Percentiles rank a stretch among this genome's conserved stretches.
Conservation (phyloP, 2,329 filamentous ascomycete species). For the Hysterium pulicare region DNA sequence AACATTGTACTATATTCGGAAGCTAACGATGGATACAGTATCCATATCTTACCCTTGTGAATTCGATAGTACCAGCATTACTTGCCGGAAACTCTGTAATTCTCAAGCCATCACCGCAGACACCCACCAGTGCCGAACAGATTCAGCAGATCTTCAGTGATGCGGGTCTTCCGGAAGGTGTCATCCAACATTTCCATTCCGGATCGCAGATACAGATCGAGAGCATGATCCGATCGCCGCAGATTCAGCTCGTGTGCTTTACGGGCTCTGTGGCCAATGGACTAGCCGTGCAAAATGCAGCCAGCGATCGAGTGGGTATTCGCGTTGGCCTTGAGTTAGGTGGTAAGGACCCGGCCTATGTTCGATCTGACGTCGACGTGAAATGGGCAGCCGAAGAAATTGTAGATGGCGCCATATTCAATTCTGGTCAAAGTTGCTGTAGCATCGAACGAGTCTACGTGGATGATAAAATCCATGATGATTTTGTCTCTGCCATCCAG, state of each 20-base stretch:
- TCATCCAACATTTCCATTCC: slow-evolving; percentile 90
- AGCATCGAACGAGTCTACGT: slow-evolving; percentile 91
- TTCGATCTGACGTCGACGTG: slow-evolving; percentile 80
- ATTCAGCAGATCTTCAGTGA: slow-evolving; percentile 71
- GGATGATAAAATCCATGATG: slow-evolving; percentile 76
- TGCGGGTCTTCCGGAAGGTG: slow-evolving; percentile 76
- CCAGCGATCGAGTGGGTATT: slow-evolving; percentile 72
- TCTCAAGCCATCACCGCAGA: slow-evolving; percentile 91
- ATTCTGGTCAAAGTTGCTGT: slow-evolving; percentile 97
- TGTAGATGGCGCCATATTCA: slow-evolving; percentile 94
- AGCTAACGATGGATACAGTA: slow-evolving; percentile 58
- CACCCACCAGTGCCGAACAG: slow-evolving; percentile 86
- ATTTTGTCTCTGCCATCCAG: slow-evolving; percentile 75
- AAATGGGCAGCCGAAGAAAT: slow-evolving; percentile 92
- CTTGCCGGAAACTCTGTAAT: slow-evolving; percentile 88
- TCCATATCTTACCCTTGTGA: slow-evolving; percentile 88
- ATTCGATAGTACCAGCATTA: slow-evolving; percentile 88
- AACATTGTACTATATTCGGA: slow-evolving; percentile 8
- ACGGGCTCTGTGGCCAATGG: slow-evolving; percentile 90
- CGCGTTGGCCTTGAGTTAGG: slow-evolving; percentile 87
- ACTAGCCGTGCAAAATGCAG: slow-evolving; percentile 78
- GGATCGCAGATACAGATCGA: slow-evolving; percentile 76
- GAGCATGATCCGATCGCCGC: slow-evolving; percentile 70
- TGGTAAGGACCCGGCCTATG: slow-evolving; percentile 91
- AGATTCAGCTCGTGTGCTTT: slow-evolving; percentile 81